Evolutionary conservation across 2,329 filamentous ascomycete species (phyloP), one percentile per base, ranked within the genome.

Genomic region (Alternaria brassicicola): DNA sequence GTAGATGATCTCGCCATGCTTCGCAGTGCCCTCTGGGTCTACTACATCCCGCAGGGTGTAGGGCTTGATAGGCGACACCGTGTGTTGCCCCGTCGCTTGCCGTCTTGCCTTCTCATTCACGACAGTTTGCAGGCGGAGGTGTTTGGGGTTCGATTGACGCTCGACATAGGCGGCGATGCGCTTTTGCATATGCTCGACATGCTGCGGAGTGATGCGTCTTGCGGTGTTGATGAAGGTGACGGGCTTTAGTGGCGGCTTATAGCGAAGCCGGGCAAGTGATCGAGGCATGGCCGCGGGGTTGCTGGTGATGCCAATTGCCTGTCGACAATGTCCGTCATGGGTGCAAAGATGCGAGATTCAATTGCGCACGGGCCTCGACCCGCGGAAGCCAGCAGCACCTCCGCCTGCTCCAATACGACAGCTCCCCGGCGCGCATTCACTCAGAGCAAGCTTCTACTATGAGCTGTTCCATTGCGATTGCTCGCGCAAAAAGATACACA

Each of bases 1-100:
- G 74, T 86, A 89, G 69, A 89, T 87, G 74, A 86, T 82, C 67
- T 83, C 80, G 58, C 86, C 86, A 64, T 85, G 82, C 41, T 68
- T 61, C 4, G 66, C 65, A 39, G 58, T 63, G 41, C 55, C 59
- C 4, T 66, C 46, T 1, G 72, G 66, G 55, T 72, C 70, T 4
- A 70, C 63, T 53, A 82, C 65, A 53, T 80, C 78, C 52, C 79
- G 78, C 59, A 83, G 71, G 28, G 82, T 72, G 52, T 62, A 67
- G 13, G 70, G 68, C 61, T 68, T 72, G 49, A 51, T 54, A 15
- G 66, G 59, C 9, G 64, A 43, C 5, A 61, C 57, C 1, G 57
- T 42, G 19, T 61, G 39, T 55, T 65, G 50, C 8, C 61, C 65
- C 2, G 68, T 67, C 4, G 68, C 28, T 35, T 64, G 64, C 8